Evolutionary conservation across 2,329 filamentous ascomycete species (phyloP), one percentile per base, ranked within the genome.

Genomic region (Ophiostoma pallidulum): DNA sequence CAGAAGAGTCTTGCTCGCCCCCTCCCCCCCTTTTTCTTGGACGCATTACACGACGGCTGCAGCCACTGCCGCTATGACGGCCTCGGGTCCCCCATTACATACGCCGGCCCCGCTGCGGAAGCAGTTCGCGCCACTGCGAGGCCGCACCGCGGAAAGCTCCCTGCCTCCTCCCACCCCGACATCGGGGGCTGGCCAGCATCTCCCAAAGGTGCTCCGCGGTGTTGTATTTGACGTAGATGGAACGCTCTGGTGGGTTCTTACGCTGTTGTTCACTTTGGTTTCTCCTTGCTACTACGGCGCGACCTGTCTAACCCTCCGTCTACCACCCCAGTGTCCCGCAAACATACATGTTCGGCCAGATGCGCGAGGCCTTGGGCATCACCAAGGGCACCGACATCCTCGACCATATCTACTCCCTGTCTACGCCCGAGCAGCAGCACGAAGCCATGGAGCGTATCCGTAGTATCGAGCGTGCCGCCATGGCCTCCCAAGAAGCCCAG

Each of bases 161-260:
- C 16, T 43, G n/a, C n/a, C n/a, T n/a, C n/a, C n/a, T n/a, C n/a
- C n/a, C n/a, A 31, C 35, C 45, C n/a, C 47, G 9, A 16, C 29
- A 3, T n/a, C 47, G 13, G 14, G 33, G 4, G 22, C 28, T 16
- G 16, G 32, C 8, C 32, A 47, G 6, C 46, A 48, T 28, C 32
- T 26, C 4, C 48, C 37, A 20, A 59, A 60, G 8, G 42, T 47
- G n/a, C 64, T 84, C 24, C 70, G 71, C 51, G 80, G 80, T 4
- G 66, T 84, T 2, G 73, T 97, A 13, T 97, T 97, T 66, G 91
- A 98, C 67, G 86, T 98, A 53, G 91, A 98, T 64, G 91, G 91
- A 4, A 98, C 91, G 20, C 67, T 97, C 51, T 96, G 84, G 90
- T 94, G 67, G 6, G 54, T 47, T 14, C 31, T 12, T n/a, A 37